These are phyloP conservation scores for Zalerion maritima DNA, from an alignment of 495 filamentous ascomycete genomes.

Conservation along the genomic window DNA sequence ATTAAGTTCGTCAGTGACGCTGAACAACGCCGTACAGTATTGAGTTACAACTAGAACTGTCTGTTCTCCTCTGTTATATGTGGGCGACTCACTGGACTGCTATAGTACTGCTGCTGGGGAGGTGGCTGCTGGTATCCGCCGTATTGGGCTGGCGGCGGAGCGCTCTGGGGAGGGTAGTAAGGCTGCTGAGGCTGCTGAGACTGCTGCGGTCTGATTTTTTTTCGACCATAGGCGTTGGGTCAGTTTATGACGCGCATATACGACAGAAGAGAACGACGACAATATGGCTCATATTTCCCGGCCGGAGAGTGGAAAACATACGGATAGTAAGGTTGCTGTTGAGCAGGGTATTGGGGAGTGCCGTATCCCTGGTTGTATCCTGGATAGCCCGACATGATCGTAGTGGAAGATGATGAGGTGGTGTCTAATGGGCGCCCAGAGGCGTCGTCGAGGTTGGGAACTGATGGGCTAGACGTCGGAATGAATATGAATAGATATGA, in stretches of 20 bases:
- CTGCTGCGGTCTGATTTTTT: conserved; percentile 9
- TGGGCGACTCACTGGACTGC: conserved; percentile 8
- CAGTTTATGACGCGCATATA: conserved; percentile 1
- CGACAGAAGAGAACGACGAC: background rate
- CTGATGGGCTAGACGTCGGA: too few relatives aligned
- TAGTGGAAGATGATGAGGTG: too few relatives aligned
- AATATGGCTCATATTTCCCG: background rate
- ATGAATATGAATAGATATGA: too few relatives aligned
- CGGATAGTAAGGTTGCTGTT: conserved; percentile 16
- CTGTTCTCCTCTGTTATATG: background rate
- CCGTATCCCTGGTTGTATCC: conserved; percentile 19
- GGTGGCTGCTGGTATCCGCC: conserved; percentile 34
- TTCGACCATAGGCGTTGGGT: conserved; percentile 7
- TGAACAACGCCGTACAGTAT: background rate
- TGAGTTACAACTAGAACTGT: background rate
- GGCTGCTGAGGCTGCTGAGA: conserved; percentile 18
- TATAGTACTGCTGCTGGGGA: conserved; percentile 20
- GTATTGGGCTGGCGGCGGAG: conserved; percentile 19
- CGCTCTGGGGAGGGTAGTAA: conserved; percentile 23
- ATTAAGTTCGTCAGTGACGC: conserved; percentile 18
- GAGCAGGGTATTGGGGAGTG: conserved; percentile 16
- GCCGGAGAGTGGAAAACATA: conserved; percentile 10
- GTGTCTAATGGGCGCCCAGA: too few relatives aligned
- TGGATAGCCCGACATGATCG: conserved; percentile 25
- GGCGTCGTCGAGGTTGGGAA: too few relatives aligned